Conservation (phyloP, 495 filamentous ascomycete species). For the Daldinia decipiens region DNA sequence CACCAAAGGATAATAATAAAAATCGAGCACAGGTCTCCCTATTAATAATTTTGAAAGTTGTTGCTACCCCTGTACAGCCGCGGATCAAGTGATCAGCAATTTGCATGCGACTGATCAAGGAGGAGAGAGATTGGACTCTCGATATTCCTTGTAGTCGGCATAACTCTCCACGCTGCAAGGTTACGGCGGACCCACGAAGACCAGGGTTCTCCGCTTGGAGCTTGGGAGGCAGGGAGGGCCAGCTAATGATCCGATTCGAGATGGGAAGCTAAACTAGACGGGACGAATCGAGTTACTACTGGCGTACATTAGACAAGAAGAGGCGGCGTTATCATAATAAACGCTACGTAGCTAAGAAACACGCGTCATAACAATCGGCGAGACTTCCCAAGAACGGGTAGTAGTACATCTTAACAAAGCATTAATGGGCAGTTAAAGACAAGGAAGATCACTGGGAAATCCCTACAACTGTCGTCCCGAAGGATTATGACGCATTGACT, state of each 20-base stretch:
- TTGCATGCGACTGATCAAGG: slow-evolving; percentile 26
- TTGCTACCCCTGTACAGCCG: slow-evolving; percentile 20
- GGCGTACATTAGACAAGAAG: no score
- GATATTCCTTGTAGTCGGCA: slow-evolving; percentile 16
- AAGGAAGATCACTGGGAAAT: background rate
- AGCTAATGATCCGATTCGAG: slow-evolving; percentile 19
- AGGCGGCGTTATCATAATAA: background rate
- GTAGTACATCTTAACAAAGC: background rate
- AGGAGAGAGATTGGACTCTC: slow-evolving; percentile 25
- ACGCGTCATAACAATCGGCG: slow-evolving; percentile 11
- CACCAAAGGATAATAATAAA: slow-evolving; percentile 1
- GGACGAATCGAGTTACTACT: background rate
- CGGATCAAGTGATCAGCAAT: slow-evolving; percentile 39
- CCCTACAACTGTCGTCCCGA: background rate
- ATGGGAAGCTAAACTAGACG: background rate
- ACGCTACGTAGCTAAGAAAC: background rate
- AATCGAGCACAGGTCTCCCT: slow-evolving; percentile 19
- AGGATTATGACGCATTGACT: background rate
- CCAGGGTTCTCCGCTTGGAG: slow-evolving; percentile 40
- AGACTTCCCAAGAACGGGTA: slow-evolving; percentile 8
- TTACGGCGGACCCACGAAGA: slow-evolving; percentile 24
- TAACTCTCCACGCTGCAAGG: slow-evolving; percentile 24
- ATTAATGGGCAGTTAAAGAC: background rate
- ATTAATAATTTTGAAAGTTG: slow-evolving; percentile 28
- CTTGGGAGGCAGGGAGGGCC: background rate